A percentile compares a stretch with the other conserved stretches of the same genome.
These are phyloP conservation scores for Mantamonas sphyraenae DNA, from an alignment of 78 protist species.

Conservation along the genomic window DNA sequence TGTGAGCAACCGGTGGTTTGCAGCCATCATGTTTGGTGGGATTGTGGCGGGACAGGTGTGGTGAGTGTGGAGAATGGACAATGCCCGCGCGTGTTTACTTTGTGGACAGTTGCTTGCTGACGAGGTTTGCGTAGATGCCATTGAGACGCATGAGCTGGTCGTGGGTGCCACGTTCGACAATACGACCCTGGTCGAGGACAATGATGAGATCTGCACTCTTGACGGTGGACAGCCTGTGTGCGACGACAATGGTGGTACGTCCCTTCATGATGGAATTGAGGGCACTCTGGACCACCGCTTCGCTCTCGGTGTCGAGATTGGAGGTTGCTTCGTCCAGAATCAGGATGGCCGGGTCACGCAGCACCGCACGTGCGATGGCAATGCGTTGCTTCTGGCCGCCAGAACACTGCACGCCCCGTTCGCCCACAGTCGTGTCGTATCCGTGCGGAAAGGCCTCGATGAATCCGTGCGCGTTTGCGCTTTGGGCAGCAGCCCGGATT, in stretches of 20 bases:
- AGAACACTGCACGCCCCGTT: conserved; percentile 65
- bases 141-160: conserved; percentile 29
- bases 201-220: conserved; percentile 39
- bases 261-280: conserved; percentile 45
- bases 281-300: conserved; percentile 67
- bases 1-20: conserved; percentile 4
- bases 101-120: too few relatives aligned
- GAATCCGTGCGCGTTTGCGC: conserved; percentile 89
- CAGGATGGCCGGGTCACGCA: conserved; percentile 79
- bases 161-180: conserved; percentile 64
- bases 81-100: too few relatives aligned
- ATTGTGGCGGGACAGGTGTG: not conserved
- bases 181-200: conserved; percentile 40
- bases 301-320: conserved; percentile 80
- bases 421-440: conserved; percentile 81
- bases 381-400: conserved; percentile 80
- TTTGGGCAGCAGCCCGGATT: conserved; percentile 56
- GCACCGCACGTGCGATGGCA: conserved; percentile 89
- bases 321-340: conserved; percentile 92
- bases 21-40: not conserved
- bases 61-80: not conserved
- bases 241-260: conserved; percentile 53
- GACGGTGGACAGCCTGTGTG: conserved; percentile 63
- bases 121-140: not conserved
- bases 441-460: conserved; percentile 66